phyloP scores from a whole-genome alignment of 2,329 filamentous ascomycete species.

The Juglanconis sp. region DNA sequence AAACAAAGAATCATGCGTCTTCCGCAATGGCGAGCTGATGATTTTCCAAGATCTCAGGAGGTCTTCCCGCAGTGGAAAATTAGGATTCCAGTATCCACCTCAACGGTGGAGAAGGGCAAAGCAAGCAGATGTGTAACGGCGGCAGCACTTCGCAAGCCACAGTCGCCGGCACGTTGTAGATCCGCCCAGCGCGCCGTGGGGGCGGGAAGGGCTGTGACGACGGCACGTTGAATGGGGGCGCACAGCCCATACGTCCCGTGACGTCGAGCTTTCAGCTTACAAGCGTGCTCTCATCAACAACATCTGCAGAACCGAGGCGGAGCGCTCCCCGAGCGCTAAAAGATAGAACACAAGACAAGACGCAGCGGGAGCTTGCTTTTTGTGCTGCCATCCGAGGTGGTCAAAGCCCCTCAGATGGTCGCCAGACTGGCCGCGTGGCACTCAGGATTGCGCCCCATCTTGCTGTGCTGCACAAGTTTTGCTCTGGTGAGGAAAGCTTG shows the following conservation, averaged over 20 bases:
- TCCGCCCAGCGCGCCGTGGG: background rate
- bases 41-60: background rate
- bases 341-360: background rate
- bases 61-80: background rate
- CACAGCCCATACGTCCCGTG: background rate
- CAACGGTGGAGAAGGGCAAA: constrained; percentile 5
- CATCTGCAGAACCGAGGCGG: background rate
- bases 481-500: background rate
- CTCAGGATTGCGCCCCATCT: constrained; percentile 2
- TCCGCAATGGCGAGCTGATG: background rate
- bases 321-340: constrained; percentile 6
- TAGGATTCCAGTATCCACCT: background rate
- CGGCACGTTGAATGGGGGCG: background rate
- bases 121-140: constrained; percentile 7
- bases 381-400: constrained; percentile 4
- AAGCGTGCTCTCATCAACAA: background rate
- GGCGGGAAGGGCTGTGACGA: background rate
- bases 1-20: background rate
- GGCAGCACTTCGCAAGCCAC: background rate
- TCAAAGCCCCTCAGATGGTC: constrained; percentile 7
- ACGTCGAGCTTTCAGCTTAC: background rate
- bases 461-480: background rate
- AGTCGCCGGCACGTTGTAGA: background rate
- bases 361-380: constrained; percentile 14
- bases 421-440: constrained; percentile 2